Evolutionary conservation across 2,329 filamentous ascomycete species (phyloP).

Genomic region (Penicillium sclerotigenum): DNA sequence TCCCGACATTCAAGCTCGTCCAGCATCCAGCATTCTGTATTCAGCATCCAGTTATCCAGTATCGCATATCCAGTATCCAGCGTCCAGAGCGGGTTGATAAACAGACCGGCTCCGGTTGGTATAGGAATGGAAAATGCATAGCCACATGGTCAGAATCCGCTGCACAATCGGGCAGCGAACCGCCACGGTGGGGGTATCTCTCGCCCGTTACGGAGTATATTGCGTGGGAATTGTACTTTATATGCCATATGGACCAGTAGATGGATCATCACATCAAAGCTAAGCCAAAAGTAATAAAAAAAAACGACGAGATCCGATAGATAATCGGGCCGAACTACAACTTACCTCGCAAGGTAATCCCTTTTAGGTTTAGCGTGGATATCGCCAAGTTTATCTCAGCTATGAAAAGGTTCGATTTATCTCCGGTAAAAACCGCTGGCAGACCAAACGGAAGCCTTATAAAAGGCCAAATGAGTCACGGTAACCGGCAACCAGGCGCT

Average conservation of each 20-base stretch:
- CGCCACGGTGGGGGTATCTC: background rate
- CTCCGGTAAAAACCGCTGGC: background rate
- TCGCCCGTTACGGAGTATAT: background rate
- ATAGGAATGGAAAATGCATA: background rate
- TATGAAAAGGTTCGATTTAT: background rate
- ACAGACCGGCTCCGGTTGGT: constrained; percentile 1
- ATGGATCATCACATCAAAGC: constrained; percentile 8
- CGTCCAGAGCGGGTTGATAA: background rate
- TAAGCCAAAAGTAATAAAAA: background rate
- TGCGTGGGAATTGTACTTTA: background rate
- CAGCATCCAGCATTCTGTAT: background rate
- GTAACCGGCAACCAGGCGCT: background rate
- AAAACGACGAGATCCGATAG: constrained; percentile 10
- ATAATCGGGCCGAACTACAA: constrained; percentile 13
- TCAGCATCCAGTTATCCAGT: background rate
- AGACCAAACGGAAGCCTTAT: background rate
- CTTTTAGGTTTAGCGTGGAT: constrained; percentile 25
- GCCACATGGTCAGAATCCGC: background rate
- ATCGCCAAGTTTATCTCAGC: constrained; percentile 1
- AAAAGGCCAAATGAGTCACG: background rate
- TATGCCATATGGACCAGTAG: background rate
- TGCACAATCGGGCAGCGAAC: background rate
- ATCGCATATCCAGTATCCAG: background rate
- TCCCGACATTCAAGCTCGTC: background rate
- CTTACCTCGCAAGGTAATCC: constrained; percentile 27